phyloP scores from a whole-genome alignment of 108 stramenopile genomes.

The Fragilaria crotonensis region DNA sequence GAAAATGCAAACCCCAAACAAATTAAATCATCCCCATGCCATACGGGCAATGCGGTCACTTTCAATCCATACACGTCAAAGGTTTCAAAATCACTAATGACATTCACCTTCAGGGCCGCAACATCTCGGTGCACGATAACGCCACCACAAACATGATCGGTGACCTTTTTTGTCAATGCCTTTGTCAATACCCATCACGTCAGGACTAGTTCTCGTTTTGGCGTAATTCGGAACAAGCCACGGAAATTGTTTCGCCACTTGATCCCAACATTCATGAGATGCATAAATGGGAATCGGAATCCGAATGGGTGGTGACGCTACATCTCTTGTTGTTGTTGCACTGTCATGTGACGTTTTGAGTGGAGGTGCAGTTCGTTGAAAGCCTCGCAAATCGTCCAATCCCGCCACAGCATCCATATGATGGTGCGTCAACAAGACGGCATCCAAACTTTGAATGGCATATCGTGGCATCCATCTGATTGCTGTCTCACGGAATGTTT shows the following conservation, averaged over 20 bases:
- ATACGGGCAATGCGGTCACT: slow-evolving; percentile 77
- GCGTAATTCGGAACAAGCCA: slow-evolving; percentile 54
- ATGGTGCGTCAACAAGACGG: slow-evolving; percentile 74
- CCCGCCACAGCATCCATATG: slow-evolving; percentile 81
- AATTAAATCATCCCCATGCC: slow-evolving; percentile 81
- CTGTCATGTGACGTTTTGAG: not conserved
- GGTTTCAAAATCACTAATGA: slow-evolving; percentile 47
- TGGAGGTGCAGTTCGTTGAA: slow-evolving; percentile 32
- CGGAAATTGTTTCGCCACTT: slow-evolving; percentile 47
- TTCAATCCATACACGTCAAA: slow-evolving; percentile 45
- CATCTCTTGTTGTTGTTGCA: slow-evolving; percentile 7
- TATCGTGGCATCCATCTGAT: slow-evolving; percentile 72
- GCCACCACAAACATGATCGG: not conserved
- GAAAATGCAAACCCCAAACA: slow-evolving; percentile 79
- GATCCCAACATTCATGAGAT: slow-evolving; percentile 38
- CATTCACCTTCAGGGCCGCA: slow-evolving; percentile 50
- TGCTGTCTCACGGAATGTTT: slow-evolving; percentile 79
- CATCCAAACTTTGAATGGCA: slow-evolving; percentile 51
- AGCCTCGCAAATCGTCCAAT: slow-evolving; percentile 75
- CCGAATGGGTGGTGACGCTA: slow-evolving; percentile 14
- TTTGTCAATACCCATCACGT: not conserved
- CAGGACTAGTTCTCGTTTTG: slow-evolving; percentile 1
- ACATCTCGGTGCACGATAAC: slow-evolving; percentile 49
- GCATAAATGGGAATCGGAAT: slow-evolving; percentile 50
- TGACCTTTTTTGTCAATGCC: not conserved